Conservation (phyloP, 2,329 filamentous ascomycete genomes). For the Trichoderma sp. region DNA sequence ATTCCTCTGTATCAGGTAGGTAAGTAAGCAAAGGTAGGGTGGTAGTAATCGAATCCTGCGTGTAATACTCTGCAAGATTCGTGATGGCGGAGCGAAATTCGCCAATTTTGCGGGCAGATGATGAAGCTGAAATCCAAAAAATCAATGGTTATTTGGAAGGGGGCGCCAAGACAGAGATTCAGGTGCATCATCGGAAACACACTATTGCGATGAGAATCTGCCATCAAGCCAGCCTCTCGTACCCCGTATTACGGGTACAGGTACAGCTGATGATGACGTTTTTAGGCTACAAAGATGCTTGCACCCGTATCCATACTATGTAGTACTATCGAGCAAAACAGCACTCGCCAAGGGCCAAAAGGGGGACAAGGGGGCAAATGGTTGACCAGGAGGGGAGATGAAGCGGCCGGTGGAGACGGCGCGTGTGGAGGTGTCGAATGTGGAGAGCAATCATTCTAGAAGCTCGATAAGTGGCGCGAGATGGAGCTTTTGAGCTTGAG, state of each 20-base stretch:
- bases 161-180: neutral
- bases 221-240: neutral
- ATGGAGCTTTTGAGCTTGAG: slow-evolving; percentile 3
- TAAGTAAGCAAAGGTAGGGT: neutral
- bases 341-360: neutral
- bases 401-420: slow-evolving; percentile 8
- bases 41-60: neutral
- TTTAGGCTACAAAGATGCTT: neutral
- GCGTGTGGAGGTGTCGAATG: slow-evolving; percentile 12
- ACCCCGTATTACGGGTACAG: neutral
- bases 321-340: neutral
- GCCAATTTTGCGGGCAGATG: neutral
- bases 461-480: slow-evolving; percentile 13
- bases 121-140: neutral
- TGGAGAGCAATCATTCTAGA: slow-evolving; percentile 23
- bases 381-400: slow-evolving; percentile 13
- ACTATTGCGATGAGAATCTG: neutral
- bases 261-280: slow-evolving; percentile 3
- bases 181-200: neutral
- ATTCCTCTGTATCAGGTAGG: neutral
- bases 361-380: neutral
- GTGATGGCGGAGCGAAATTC: neutral
- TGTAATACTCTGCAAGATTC: neutral
- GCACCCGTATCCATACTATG: neutral
- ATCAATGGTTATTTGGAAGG: neutral